Base-by-base conservation (phyloP, 2,329 filamentous ascomycete species). In the Exserohilum rostratum region DNA sequence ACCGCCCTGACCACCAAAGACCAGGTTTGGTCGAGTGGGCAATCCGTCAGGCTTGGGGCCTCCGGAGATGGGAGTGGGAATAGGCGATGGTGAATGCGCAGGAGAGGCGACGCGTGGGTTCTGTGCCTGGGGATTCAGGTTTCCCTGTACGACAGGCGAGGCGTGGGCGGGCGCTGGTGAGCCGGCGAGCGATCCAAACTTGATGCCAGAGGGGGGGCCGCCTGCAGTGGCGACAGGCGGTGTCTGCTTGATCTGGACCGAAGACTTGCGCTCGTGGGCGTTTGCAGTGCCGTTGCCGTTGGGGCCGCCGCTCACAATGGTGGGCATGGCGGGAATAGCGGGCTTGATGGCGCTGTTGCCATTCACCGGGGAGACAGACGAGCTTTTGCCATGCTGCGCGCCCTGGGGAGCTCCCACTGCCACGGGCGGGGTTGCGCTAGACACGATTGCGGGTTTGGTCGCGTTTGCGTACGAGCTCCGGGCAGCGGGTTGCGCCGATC, bases 181-280 rank as follows among this genome's bases (percentile, higher is more conserved):
- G 58, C 78, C 80, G 55, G 79, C 90, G 70, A 91, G 79, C 54
- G 85, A 93, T 64, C 91, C 92, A 69, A 96, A 96, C 79, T 90
- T 90, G 73, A 95, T 90, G 64, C 81, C 83, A 9, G 67, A 68
- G 50, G 71, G 72, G 64, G 83, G 79, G 74, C 83, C 76, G 68
- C 53, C 53, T 33, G 53, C 40, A 33, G 79, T 83, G 59, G 81
- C 82, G 33, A 55, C 35, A 35, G 86, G 85, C 51, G 84, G 83
- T 72, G 90, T 90, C 66, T 91, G 88, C 76, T 86, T 92, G 81
- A 97, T 96, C 69, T 93, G 96, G 70, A 96, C 89, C 15, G 93
- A 97, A 62, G 87, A 96, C 79, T 96, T 96, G 74, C 91, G 87
- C 72, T 82, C 84, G 80, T 98, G 87, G 72, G 82, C 84, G 80